These are phyloP conservation scores for Penicillium roqueforti DNA, from an alignment of 495 filamentous ascomycete genomes.

Conservation along the genomic window DNA sequence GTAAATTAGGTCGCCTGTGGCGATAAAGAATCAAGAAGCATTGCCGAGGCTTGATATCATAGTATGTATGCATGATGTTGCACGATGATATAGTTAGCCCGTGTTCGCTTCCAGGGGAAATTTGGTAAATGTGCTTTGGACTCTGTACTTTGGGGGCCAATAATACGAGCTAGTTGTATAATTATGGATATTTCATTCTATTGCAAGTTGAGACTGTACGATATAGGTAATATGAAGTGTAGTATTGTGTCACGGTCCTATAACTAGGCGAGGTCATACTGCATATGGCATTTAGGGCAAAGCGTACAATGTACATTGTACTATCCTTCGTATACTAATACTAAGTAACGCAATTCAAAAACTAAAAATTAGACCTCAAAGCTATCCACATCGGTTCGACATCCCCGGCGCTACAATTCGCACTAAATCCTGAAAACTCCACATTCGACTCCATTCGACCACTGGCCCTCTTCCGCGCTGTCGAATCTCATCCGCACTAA, in stretches of 20 bases:
- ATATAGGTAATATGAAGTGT: background rate
- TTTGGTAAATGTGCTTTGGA: background rate
- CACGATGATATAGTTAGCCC: background rate
- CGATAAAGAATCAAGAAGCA: too few relatives aligned
- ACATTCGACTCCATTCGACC: background rate
- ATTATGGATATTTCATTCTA: background rate
- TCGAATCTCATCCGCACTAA: slow-evolving; percentile 8
- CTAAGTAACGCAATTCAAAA: too few relatives aligned
- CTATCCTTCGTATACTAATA: too few relatives aligned
- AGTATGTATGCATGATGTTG: background rate
- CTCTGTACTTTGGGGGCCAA: too few relatives aligned
- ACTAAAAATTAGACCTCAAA: too few relatives aligned
- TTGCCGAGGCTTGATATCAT: background rate
- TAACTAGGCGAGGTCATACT: background rate
- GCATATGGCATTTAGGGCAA: background rate
- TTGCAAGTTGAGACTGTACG: background rate
- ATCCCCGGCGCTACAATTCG: slow-evolving; percentile 1
- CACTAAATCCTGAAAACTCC: background rate
- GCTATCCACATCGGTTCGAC: background rate
- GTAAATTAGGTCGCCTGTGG: background rate
- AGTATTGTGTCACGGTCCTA: background rate
- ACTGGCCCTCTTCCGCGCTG: background rate
- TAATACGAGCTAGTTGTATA: background rate
- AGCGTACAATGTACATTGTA: too few relatives aligned
- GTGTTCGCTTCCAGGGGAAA: background rate